These are phyloP conservation scores for Phytophthora meadii DNA, from an alignment of 352 stramenopile species.

Conservation along the genomic window DNA sequence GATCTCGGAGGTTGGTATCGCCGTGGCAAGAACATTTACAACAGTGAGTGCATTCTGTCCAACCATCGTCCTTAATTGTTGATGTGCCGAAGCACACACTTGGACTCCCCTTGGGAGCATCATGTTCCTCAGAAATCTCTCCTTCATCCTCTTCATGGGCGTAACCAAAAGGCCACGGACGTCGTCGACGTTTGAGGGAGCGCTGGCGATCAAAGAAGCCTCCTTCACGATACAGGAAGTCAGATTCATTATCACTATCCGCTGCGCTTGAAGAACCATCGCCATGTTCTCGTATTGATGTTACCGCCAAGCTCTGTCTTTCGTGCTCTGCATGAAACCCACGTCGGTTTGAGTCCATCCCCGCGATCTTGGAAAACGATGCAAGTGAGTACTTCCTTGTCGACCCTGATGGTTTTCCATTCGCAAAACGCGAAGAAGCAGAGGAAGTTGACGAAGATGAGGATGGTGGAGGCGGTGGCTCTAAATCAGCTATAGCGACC, in stretches of 20 bases:
- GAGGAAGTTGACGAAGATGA: slow-evolving; percentile 43
- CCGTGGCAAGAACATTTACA: slow-evolving; percentile 57
- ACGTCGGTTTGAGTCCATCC: slow-evolving; percentile 30
- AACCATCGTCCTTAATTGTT: slow-evolving; percentile 23
- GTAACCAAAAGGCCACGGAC: slow-evolving; percentile 69
- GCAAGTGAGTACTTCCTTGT: slow-evolving; percentile 64
- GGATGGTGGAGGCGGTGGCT: slow-evolving; percentile 29
- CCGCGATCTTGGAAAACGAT: slow-evolving; percentile 66
- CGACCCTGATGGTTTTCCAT: slow-evolving; percentile 25
- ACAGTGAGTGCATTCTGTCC: slow-evolving; percentile 40
- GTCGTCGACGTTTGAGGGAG: slow-evolving; percentile 58
- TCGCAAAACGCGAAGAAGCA: slow-evolving; percentile 39
- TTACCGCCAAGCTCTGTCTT: slow-evolving; percentile 12
- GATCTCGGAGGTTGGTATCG: slow-evolving; percentile 5
- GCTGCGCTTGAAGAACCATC: slow-evolving; percentile 19
- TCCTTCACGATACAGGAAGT: slow-evolving; percentile 83
- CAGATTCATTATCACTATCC: slow-evolving; percentile 47
- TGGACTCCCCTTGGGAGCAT: slow-evolving; percentile 13
- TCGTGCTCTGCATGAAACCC: slow-evolving; percentile 25
- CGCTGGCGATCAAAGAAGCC: slow-evolving; percentile 84
- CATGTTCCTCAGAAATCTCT: slow-evolving; percentile 25
- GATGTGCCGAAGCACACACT: slow-evolving; percentile 12
- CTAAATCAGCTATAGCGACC: slow-evolving; percentile 19
- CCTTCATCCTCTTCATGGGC: slow-evolving; percentile 42
- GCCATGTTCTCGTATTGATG: slow-evolving; percentile 34